Evolutionary conservation across 2,329 filamentous ascomycete genomes (phyloP).

Genomic region (Herpotrichia juniperi): DNA sequence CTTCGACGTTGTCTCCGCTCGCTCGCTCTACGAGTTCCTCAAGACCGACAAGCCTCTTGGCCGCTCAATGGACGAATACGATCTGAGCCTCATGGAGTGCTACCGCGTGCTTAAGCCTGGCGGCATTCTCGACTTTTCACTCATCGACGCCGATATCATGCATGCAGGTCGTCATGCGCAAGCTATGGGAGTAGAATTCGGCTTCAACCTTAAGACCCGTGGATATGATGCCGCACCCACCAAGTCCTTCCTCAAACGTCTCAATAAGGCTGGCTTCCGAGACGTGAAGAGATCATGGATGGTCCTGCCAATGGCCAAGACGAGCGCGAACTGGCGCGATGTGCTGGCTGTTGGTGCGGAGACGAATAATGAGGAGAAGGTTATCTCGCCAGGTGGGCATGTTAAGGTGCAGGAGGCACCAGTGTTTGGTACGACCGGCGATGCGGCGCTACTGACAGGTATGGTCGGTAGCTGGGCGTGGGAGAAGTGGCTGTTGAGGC

Average conservation of each 20-base stretch:
- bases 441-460: constrained; percentile 77
- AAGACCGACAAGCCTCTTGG: constrained; percentile 65
- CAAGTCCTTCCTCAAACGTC: constrained; percentile 76
- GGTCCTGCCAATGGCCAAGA: constrained; percentile 78
- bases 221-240: constrained; percentile 89
- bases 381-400: constrained; percentile 43
- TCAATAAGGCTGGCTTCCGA: constrained; percentile 78
- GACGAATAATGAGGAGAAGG: constrained; percentile 37
- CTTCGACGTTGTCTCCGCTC: constrained; percentile 91
- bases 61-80: constrained; percentile 76
- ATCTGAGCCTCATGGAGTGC: constrained; percentile 82
- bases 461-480: constrained; percentile 87
- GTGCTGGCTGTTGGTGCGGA: constrained; percentile 42
- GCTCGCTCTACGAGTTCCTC: constrained; percentile 83
- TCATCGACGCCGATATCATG: constrained; percentile 89
- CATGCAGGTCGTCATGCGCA: constrained; percentile 80
- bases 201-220: constrained; percentile 84
- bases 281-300: constrained; percentile 85
- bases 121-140: constrained; percentile 87
- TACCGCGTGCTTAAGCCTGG: constrained; percentile 91
- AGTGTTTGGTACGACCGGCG: constrained; percentile 59
- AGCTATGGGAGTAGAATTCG: constrained; percentile 88
- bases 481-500: constrained; percentile 94
- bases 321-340: constrained; percentile 46
- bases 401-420: constrained; percentile 34